Percentiles rank a stretch among this genome's conserved stretches.
phyloP scores from a whole-genome alignment of 192 early-diverging fungal species.

The Coemansia sp. region DNA sequence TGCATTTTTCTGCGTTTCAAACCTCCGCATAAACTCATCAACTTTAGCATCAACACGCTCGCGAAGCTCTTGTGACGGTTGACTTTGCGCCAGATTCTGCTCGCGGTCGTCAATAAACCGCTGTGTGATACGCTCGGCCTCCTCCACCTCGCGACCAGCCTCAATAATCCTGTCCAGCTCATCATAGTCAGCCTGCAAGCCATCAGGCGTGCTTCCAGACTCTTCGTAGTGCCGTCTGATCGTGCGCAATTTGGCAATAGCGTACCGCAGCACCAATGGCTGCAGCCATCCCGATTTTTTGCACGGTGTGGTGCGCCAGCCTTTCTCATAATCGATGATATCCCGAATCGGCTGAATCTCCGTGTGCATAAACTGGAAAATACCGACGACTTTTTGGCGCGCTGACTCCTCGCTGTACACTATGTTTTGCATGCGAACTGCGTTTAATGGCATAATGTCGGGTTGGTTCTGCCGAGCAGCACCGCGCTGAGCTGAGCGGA shows the following conservation, averaged over 20 bases:
- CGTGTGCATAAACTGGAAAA: constrained; percentile 38
- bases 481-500: constrained; percentile 4
- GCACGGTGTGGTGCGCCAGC: constrained; percentile 24
- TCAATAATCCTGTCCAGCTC: constrained; percentile 26
- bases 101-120: constrained; percentile 21
- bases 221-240: constrained; percentile 12
- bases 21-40: constrained; percentile 33
- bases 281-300: constrained; percentile 49
- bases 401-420: constrained; percentile 28
- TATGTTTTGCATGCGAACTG: constrained; percentile 14
- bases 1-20: constrained; percentile 13
- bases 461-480: not conserved
- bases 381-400: constrained; percentile 25
- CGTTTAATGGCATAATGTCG: constrained; percentile 8
- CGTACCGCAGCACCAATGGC: constrained; percentile 16
- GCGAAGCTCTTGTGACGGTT: constrained; percentile 18
- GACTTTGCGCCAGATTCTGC: constrained; percentile 9
- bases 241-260: constrained; percentile 22
- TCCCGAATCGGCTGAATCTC: constrained; percentile 22
- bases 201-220: not conserved
- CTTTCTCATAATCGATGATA: constrained; percentile 33
- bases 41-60: constrained; percentile 31
- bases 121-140: constrained; percentile 7
- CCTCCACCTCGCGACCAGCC: constrained; percentile 22
- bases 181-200: constrained; percentile 20